A percentile compares a stretch with the other conserved stretches of the same genome.
Conservation (phyloP, 352 stramenopile genomes). For the Pythium oligandrum region DNA sequence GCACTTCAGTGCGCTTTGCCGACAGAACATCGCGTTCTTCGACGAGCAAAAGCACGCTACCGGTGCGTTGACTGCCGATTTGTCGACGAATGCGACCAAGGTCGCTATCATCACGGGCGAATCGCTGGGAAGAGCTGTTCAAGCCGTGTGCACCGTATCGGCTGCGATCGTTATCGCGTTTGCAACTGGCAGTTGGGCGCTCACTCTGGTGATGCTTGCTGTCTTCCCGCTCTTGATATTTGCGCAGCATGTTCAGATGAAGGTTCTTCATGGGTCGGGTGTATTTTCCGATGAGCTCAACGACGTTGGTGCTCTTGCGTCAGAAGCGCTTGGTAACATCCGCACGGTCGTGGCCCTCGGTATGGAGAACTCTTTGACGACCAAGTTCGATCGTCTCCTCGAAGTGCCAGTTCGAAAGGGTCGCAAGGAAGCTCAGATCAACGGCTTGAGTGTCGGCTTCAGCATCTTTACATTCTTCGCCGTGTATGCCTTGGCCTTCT, state of each 20-base stretch:
- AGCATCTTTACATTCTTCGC: slow-evolving; percentile 39
- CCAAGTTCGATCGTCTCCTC: slow-evolving; percentile 13
- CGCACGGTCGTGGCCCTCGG: slow-evolving; percentile 26
- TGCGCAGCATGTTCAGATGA: slow-evolving; percentile 9
- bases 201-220: no score
- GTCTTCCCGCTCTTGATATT: slow-evolving; percentile 39
- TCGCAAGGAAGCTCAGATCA: slow-evolving; percentile 9
- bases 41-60: slow-evolving; percentile 17
- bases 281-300: slow-evolving; percentile 8
- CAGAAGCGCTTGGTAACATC: slow-evolving; percentile 26
- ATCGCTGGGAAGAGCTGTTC: slow-evolving; percentile 22
- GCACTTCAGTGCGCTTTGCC: slow-evolving; percentile 20
- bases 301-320: slow-evolving; percentile 23
- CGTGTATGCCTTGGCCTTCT: slow-evolving; percentile 28
- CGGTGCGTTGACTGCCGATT: slow-evolving; percentile 20
- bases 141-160: slow-evolving; percentile 24
- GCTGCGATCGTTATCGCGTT: slow-evolving; percentile 32
- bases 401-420: slow-evolving; percentile 17
- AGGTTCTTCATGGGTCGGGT: slow-evolving; percentile 9
- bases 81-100: slow-evolving; percentile 32
- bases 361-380: slow-evolving; percentile 12
- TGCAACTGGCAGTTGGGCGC: slow-evolving; percentile 29
- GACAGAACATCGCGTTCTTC: slow-evolving; percentile 30
- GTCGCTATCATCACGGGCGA: slow-evolving; percentile 24
- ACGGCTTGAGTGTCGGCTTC: slow-evolving; percentile 53